phyloP scores from a whole-genome alignment of 768 basidiomycete genomes.

The Austroboletus festivus region DNA sequence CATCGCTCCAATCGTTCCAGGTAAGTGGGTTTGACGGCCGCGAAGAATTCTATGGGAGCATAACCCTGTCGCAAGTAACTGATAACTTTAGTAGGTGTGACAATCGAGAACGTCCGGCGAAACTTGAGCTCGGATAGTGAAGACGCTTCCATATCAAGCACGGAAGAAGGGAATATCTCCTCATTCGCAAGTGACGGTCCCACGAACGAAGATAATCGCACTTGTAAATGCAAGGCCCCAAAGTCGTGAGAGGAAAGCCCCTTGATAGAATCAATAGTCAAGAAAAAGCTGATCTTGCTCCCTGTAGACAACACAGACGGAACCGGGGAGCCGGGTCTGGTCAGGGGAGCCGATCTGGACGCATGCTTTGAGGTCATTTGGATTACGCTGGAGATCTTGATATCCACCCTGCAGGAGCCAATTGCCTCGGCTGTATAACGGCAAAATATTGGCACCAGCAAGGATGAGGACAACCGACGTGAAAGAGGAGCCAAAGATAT shows the following conservation, averaged over 20 bases:
- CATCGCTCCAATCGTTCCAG: slow-evolving; percentile 86
- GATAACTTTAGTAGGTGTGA: slow-evolving; percentile 69
- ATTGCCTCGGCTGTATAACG: slow-evolving; percentile 94
- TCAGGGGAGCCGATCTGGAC: slow-evolving; percentile 61
- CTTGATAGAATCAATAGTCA: slow-evolving; percentile 84
- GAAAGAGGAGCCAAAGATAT: slow-evolving; percentile 80
- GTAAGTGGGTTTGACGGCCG: slow-evolving; percentile 75
- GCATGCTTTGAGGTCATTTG: slow-evolving; percentile 53
- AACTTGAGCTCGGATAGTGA: slow-evolving; percentile 81
- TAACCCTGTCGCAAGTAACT: slow-evolving; percentile 72
- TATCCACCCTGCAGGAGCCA: slow-evolving; percentile 85
- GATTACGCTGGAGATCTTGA: slow-evolving; percentile 75
- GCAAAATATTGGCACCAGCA: slow-evolving; percentile 87
- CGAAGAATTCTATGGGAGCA: slow-evolving; percentile 90
- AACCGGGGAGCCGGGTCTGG: slow-evolving; percentile 72
- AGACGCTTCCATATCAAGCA: slow-evolving; percentile 68
- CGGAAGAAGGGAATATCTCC: slow-evolving; percentile 76
- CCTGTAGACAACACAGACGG: slow-evolving; percentile 67
- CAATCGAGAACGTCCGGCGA: slow-evolving; percentile 76
- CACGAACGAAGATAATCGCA: slow-evolving; percentile 82
- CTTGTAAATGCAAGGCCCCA: slow-evolving; percentile 79
- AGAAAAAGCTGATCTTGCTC: slow-evolving; percentile 78
- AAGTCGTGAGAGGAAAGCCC: slow-evolving; percentile 92
- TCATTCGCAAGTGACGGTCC: slow-evolving; percentile 68
- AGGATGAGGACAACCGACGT: slow-evolving; percentile 68